Base-by-base conservation (phyloP, 805 yeast genomes). In the Spathaspora sp. region DNA sequence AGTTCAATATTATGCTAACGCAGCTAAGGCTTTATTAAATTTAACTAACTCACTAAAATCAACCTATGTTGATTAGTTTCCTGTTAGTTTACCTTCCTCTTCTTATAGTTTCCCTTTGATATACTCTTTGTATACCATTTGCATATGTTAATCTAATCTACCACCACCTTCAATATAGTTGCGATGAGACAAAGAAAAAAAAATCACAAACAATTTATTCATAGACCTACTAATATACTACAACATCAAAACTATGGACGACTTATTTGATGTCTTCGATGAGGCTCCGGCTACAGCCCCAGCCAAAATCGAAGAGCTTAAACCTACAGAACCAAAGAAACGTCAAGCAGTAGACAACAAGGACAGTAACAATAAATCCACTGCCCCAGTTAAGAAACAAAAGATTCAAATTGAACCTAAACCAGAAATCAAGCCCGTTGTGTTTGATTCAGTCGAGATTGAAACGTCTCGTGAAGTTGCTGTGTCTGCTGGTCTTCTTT, bases 401-500 rank as follows among this genome's bases (percentile, higher is more conserved):
- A 31, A 19, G 40, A 20, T 8, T 9, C 28, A 49, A 48, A 35
- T 48, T 48, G 44, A 44, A 55, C 26, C 46, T 53, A 48, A 69
- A 70, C 50, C 72, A 75, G 78, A 75, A 8, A 77, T 81, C 16
- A 77, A 78, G 32, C 91, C 96, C 0, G 83, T 89, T 39, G 96
- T 90, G 20, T 87, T 93, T 1, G 97, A 91, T 68, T 77, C 89
- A 5, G 81, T 91, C 48, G 97, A 90, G 64, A 87, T 88, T 54
- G 97, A 90, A 68, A 94, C 97, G 0, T 85, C 89, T 2, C 77
- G 96, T 67, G 96, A 90, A 67, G 96, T 91, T 31, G 83, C 83
- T n/a, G 89, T 87, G 1, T 87, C 96, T 0, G 80, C 80, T 31
- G 96, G 96, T 5, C 73, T 90, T 14, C 38, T 45, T 23, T 20